Evolutionary conservation across 805 yeast genomes (phyloP), one percentile per base, ranked within the genome.

Genomic region (Candida koratica): DNA sequence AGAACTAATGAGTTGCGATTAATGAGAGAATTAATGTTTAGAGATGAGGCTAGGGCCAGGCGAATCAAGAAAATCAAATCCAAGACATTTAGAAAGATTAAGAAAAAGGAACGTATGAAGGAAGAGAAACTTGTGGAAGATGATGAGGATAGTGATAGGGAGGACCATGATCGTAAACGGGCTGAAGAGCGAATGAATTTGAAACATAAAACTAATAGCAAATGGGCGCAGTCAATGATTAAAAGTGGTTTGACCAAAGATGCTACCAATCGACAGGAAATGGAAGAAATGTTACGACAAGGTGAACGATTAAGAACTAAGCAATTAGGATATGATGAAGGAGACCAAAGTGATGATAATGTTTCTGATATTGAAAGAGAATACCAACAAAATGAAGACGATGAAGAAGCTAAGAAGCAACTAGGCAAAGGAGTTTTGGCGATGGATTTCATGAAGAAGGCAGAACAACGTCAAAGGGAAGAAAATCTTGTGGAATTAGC

Each of bases 361-460:
- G 56, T 63, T 4, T 71, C 71, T 19, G 71, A 68, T 24, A 61
- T 71, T n/a, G 71, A 69, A 36, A 44, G 45, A 12, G 71, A 63
- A n/a, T 60, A 61, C 39, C 52, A 43, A 9, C 55, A 58, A 5
- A 66, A 60, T 17, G 55, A 60, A n/a, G 64, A 46, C 7, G 70
- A 59, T 8, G 61, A 51, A 6, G 70, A 62, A 9, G 49, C 48
- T 2, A 56, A 58, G 22, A 58, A 64, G 20, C 71, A 67, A 29
- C 57, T 80, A n/a, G 89, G 93, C 14, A 90, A 89, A 58, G 97
- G 97, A 37, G 81, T 90, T 14, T 63, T 90, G 73, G 82, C 79
- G 32, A 93, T 93, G 97, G 95, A 89, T 47, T 90, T 90, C 58
- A 90, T 90, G 97, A 81, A 73, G 46, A 83, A 82, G 42, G 97